phyloP scores from a whole-genome alignment of 192 early-diverging fungal species.

The Coemansia sp. region DNA sequence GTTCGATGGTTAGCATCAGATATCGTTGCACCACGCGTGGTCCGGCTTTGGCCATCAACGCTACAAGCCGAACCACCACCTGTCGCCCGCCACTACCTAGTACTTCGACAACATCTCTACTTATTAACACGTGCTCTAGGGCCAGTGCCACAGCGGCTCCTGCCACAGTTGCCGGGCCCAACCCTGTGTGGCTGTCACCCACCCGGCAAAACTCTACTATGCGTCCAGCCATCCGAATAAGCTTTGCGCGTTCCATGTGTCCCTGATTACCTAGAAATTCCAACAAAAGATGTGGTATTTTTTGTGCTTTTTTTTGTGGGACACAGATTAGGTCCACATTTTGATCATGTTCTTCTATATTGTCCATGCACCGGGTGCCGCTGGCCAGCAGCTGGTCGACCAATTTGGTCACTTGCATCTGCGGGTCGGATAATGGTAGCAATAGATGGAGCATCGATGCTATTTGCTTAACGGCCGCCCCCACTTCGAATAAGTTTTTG shows the following conservation, averaged over 20 bases:
- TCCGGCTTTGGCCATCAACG: slow-evolving; percentile 18
- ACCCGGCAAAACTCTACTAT: slow-evolving; percentile 17
- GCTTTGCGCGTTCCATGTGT: too few species aligned
- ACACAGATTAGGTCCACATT: slow-evolving; percentile 6
- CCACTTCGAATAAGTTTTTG: slow-evolving; percentile 24
- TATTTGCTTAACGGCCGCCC: slow-evolving; percentile 12
- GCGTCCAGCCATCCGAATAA: slow-evolving; percentile 6
- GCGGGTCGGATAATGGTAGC: slow-evolving; percentile 19
- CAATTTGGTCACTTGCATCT: slow-evolving; percentile 20
- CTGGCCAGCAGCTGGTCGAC: slow-evolving; percentile 27
- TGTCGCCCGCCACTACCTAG: slow-evolving; percentile 13
- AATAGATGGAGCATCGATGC: slow-evolving; percentile 3
- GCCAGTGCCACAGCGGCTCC: slow-evolving; percentile 22
- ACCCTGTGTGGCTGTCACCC: slow-evolving; percentile 14
- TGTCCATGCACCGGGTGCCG: background rate
- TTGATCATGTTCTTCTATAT: background rate
- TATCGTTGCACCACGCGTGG: slow-evolving; percentile 11
- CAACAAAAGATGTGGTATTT: slow-evolving; percentile 12
- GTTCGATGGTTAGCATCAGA: background rate
- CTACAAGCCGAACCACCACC: slow-evolving; percentile 17
- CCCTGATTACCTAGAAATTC: slow-evolving; percentile 1
- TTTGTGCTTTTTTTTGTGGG: background rate
- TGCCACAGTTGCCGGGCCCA: slow-evolving; percentile 19
- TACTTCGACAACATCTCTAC: background rate
- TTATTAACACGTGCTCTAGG: slow-evolving; percentile 18